Conservation (phyloP, 2,329 filamentous ascomycete genomes). For the Pseudocercospora fuligena region DNA sequence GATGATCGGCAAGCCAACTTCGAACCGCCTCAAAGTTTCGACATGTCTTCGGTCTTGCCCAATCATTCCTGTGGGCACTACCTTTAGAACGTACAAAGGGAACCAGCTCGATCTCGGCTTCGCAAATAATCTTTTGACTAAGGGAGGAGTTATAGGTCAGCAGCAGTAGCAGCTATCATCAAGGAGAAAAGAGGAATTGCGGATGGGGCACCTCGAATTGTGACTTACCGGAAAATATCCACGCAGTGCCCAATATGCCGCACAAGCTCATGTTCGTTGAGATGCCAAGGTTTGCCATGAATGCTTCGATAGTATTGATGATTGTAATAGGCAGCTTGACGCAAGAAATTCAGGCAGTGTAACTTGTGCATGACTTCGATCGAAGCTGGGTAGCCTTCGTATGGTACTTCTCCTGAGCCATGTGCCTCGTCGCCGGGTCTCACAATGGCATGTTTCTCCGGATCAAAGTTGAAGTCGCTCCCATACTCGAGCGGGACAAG, state of each 20-base stretch:
- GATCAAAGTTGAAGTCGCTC: not conserved
- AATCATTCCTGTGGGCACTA: not conserved
- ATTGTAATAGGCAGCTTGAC: not conserved
- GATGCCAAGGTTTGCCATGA: not conserved
- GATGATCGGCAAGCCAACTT: not conserved
- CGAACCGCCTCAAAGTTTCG: not conserved
- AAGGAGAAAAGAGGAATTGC: no score
- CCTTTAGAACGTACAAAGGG: not conserved
- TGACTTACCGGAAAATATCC: not conserved
- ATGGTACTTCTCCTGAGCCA: not conserved
- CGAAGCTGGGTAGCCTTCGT: not conserved
- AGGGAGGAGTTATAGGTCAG: no score
- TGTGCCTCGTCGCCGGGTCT: not conserved
- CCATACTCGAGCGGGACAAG: not conserved
- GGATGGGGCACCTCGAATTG: no score
- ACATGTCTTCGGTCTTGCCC: constrained; percentile 1
- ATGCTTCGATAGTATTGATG: not conserved
- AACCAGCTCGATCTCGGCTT: not conserved
- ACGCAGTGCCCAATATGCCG: constrained; percentile 4
- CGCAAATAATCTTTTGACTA: constrained; percentile 4
- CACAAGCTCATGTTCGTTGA: not conserved
- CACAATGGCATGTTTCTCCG: not conserved
- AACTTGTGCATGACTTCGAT: constrained; percentile 15
- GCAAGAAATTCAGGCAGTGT: constrained; percentile 7
- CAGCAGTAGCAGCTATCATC: no score